Percentiles rank a stretch among this genome's conserved stretches.
phyloP scores from a whole-genome alignment of 768 basidiomycete species.

The Mycena olivaceomarginata region DNA sequence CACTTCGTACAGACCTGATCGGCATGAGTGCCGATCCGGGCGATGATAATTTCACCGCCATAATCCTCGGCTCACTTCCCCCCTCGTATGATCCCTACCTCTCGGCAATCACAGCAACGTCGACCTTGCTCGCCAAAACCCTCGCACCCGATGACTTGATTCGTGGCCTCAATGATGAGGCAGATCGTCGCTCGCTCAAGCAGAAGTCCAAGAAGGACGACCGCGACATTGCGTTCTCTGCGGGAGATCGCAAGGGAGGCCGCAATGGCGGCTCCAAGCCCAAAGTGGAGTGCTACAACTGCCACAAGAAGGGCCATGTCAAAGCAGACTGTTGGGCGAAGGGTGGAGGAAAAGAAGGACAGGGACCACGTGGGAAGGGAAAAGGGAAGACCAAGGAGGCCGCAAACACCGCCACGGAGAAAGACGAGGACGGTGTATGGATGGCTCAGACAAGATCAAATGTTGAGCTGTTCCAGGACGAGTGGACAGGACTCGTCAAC shows the following conservation, averaged over 20 bases:
- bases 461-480: background rate
- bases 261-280: constrained; percentile 25
- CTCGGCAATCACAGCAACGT: background rate
- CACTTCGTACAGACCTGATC: too few relatives aligned
- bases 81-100: background rate
- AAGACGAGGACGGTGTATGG: constrained; percentile 29
- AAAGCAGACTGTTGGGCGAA: too few relatives aligned
- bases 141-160: background rate
- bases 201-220: background rate
- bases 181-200: background rate
- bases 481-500: background rate
- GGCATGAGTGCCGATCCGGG: too few relatives aligned
- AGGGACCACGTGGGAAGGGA: constrained; percentile 31
- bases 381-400: constrained; percentile 21
- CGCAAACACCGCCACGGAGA: constrained; percentile 12
- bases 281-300: constrained; percentile 46
- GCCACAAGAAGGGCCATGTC: background rate
- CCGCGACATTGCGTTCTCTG: background rate
- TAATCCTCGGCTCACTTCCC: constrained; percentile 25
- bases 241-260: constrained; percentile 40
- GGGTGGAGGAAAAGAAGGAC: background rate
- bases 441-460: constrained; percentile 25
- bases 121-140: background rate
- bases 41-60: too few relatives aligned
- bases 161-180: background rate